phyloP scores from a whole-genome alignment of 2,329 filamentous ascomycete genomes.

The Hypoxylon rubiginosum region DNA sequence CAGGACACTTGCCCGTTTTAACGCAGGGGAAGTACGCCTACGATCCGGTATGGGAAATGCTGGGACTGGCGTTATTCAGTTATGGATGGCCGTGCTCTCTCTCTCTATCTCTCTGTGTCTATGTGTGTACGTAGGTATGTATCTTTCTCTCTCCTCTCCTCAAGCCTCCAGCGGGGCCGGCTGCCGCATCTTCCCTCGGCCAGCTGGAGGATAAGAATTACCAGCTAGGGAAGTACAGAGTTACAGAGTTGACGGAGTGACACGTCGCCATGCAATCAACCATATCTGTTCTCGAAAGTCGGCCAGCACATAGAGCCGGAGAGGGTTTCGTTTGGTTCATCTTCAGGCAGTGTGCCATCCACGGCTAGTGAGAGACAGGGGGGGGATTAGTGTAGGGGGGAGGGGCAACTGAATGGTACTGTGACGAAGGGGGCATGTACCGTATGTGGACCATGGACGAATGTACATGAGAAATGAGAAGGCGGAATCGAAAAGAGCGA shows the following conservation, averaged over 20 bases:
- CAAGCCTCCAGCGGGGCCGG: not conserved
- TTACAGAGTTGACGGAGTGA: slow-evolving; percentile 13
- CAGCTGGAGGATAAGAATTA: slow-evolving; percentile 17
- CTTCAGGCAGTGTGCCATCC: slow-evolving; percentile 37
- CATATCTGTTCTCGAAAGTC: slow-evolving; percentile 31
- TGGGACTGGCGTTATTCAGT: slow-evolving; percentile 7
- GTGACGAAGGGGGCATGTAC: slow-evolving; percentile 29
- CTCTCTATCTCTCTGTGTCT: not conserved
- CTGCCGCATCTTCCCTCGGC: slow-evolving; percentile 27
- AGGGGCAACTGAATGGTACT: slow-evolving; percentile 28
- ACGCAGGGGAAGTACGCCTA: slow-evolving; percentile 36
- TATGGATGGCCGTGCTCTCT: not conserved
- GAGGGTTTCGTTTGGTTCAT: slow-evolving; percentile 34
- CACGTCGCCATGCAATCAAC: slow-evolving; percentile 40
- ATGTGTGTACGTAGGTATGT: no score
- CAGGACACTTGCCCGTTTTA: slow-evolving; percentile 28
- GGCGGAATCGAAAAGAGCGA: slow-evolving; percentile 37
- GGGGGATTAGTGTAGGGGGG: slow-evolving; percentile 31
- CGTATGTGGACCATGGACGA: slow-evolving; percentile 6
- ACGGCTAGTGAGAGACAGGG: slow-evolving; percentile 29
- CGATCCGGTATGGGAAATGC: slow-evolving; percentile 28
- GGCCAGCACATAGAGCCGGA: slow-evolving; percentile 40
- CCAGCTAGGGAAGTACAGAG: slow-evolving; percentile 2
- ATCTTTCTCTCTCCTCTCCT: no score
- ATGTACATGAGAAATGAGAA: slow-evolving; percentile 18